These are phyloP conservation scores for Arthrobotrys entomopaga DNA, from an alignment of 2,329 filamentous ascomycete genomes.

Conservation along the genomic window DNA sequence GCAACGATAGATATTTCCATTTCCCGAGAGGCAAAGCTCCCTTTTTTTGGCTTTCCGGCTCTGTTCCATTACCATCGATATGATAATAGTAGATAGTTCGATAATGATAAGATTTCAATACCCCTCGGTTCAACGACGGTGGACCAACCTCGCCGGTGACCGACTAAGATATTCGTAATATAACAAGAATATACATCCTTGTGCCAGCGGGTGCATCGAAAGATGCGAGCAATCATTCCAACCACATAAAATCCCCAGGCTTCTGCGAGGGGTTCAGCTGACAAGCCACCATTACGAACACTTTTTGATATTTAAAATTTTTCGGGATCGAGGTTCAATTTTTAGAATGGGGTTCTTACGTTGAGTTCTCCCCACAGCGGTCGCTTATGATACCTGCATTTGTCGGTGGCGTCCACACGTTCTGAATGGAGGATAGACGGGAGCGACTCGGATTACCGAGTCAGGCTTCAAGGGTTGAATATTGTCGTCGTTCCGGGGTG, in stretches of 20 bases:
- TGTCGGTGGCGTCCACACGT: conserved; percentile 6
- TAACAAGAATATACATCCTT: conserved; percentile 4
- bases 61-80: too few relatives aligned
- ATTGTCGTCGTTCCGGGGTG: conserved; percentile 10
- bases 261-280: conserved; percentile 32
- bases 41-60: too few relatives aligned
- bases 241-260: conserved; percentile 19
- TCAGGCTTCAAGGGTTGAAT: conserved; percentile 12
- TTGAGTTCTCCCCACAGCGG: conserved; percentile 4
- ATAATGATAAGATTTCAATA: too few relatives aligned
- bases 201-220: conserved; percentile 19
- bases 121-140: conserved; percentile 2
- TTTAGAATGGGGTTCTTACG: conserved; percentile 12
- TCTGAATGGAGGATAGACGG: conserved; percentile 1
- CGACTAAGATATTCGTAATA: conserved; percentile 20
- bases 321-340: conserved; percentile 11
- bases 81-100: too few relatives aligned
- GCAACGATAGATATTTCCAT: too few relatives aligned
- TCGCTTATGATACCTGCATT: conserved; percentile 35
- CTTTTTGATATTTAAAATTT: conserved; percentile 19
- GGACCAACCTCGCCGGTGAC: conserved; percentile 24
- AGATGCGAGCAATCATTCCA: conserved; percentile 23
- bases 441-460: conserved; percentile 18
- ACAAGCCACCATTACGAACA: conserved; percentile 30
- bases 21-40: too few relatives aligned